These are phyloP conservation scores for Coemansia sp. DNA, from an alignment of 192 early-diverging fungal species.

Conservation along the genomic window DNA sequence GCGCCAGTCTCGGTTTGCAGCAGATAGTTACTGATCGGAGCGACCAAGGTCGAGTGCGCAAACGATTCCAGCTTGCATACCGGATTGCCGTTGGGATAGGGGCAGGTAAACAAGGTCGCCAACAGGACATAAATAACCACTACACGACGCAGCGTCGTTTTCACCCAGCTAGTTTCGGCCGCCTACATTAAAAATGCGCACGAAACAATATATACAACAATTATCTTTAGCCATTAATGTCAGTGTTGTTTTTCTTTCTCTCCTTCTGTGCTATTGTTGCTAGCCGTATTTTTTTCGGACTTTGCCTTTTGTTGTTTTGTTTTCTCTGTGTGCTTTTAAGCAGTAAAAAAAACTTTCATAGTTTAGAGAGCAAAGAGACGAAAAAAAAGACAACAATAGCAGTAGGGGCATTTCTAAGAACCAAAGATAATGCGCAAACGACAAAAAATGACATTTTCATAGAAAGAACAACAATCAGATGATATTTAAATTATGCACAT, in stretches of 20 bases:
- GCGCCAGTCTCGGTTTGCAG: constrained; percentile 44
- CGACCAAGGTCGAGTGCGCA: constrained; percentile 16
- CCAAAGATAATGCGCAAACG: background rate
- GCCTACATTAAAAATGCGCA: constrained; percentile 3
- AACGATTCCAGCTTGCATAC: constrained; percentile 28
- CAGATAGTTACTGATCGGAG: constrained; percentile 22
- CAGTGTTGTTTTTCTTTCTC: too few relatives aligned
- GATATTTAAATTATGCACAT: background rate
- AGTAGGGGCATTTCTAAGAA: background rate
- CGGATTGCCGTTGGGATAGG: constrained; percentile 23
- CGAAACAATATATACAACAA: too few relatives aligned
- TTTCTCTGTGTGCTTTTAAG: background rate
- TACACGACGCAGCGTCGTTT: constrained; percentile 26
- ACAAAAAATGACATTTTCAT: background rate
- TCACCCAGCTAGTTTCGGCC: constrained; percentile 11
- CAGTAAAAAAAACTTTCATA: background rate
- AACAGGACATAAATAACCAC: constrained; percentile 33
- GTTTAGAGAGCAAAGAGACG: background rate
- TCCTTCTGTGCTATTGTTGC: too few relatives aligned
- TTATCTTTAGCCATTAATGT: too few relatives aligned
- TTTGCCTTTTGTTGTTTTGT: background rate
- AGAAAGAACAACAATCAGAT: background rate
- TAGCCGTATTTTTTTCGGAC: too few relatives aligned
- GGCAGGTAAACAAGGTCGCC: constrained; percentile 41
- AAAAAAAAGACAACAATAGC: background rate